Evolutionary conservation across 345 rosid genomes (phyloP), one percentile per base, ranked within the genome.

Genomic region (Sonneratia alba): DNA sequence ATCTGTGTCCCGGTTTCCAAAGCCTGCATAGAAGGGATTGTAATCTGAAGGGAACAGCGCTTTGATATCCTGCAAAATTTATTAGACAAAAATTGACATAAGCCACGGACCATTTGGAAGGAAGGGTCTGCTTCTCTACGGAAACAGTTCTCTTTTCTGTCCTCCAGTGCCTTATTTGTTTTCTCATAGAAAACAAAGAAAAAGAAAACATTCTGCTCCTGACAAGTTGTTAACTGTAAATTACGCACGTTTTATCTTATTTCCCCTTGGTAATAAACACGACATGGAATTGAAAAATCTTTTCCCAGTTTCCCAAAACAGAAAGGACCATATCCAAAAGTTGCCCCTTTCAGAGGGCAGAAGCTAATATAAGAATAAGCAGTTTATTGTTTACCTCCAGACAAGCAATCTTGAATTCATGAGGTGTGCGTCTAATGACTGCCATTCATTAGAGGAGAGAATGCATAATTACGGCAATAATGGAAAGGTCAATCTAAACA

Each of bases 401-500:
- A 82, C 98, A 93, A 6, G 97, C 97, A 51, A 93, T 93, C 81
- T 93, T 93, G 85, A 93, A 93, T 73, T 93, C 97, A 38, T 93
- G 98, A 53, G 98, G 98, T 36, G 98, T 93, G 80, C 97, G 87
- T 83, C 98, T 81, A 74, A 93, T 91, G 36, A 93, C 98, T 93
- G 87, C 65, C 78, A 83, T 10, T 38, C 42, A 71, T 62, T 68
- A 47, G 59, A 42, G 37, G 16, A 71, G 66, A 70, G 66, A 57
- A 38, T 57, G 71, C 62, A 57, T 48, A 47, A 61, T 68, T n/a
- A 63, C 32, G 71, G 74, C 71, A 75, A 69, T 42, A 56, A 76
- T 10, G 3, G 55, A 24, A 62, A 24, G 21, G 51, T 32, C 18
- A 45, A 36, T 16, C 42, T 32, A 49, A 72, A 69, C 16, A 18